Percentiles rank a stretch among this genome's conserved stretches.
phyloP scores from a whole-genome alignment of 2,329 filamentous ascomycete genomes.

The Aureobasidium vineae region DNA sequence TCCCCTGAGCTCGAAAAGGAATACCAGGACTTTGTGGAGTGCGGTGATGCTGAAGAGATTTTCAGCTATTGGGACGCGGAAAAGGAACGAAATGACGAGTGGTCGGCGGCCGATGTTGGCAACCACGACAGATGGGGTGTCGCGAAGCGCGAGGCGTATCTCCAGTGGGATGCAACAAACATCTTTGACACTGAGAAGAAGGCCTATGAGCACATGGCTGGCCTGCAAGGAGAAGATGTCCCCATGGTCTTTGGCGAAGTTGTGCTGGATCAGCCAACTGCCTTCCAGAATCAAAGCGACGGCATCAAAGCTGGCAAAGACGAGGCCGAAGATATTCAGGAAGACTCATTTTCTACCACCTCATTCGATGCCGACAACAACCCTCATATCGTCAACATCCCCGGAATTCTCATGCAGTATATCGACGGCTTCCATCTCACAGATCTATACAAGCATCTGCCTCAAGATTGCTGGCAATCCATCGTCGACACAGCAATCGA shows the following conservation, averaged over 20 bases:
- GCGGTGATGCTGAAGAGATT: not conserved
- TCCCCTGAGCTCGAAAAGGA: not conserved
- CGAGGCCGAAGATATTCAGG: not conserved
- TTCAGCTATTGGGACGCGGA: slow-evolving; percentile 12
- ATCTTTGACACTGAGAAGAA: slow-evolving; percentile 1
- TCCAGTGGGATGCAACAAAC: not conserved
- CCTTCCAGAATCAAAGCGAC: not conserved
- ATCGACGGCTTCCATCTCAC: slow-evolving; percentile 8
- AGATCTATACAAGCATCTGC: not conserved
- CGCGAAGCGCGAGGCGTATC: not conserved
- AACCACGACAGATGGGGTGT: not conserved
- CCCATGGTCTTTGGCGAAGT: not conserved
- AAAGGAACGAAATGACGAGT: not conserved
- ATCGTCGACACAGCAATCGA: not conserved
- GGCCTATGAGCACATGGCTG: not conserved
- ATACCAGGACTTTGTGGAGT: not conserved
- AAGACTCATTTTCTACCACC: not conserved
- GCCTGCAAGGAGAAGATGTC: not conserved
- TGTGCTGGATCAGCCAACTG: not conserved
- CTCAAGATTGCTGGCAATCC: not conserved
- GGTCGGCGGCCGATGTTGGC: not conserved
- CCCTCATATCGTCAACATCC: not conserved
- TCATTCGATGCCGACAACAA: not conserved
- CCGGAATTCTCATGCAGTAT: slow-evolving; percentile 1
- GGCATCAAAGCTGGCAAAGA: not conserved